Evolutionary conservation across 2,329 filamentous ascomycete species (phyloP).

Genomic region (Cladosporium austrohemisphaericum): DNA sequence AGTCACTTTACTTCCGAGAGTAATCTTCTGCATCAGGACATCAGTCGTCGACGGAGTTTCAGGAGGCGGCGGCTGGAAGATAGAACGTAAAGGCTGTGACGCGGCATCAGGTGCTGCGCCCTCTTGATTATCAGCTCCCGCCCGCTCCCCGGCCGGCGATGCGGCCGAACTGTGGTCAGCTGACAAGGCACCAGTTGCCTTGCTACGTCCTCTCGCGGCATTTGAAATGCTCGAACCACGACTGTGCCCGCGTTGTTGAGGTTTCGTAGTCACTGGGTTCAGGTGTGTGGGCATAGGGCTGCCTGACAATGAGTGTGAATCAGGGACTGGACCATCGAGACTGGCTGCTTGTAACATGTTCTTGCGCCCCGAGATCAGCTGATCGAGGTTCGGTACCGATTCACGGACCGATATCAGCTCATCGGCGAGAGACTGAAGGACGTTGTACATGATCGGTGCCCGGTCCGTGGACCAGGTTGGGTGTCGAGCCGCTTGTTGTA

Average conservation of each 20-base stretch:
- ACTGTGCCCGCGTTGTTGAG: constrained; percentile 18
- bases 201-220: constrained; percentile 18
- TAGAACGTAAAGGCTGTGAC: constrained; percentile 1
- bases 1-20: constrained; percentile 22
- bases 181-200: constrained; percentile 19
- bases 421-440: constrained; percentile 39
- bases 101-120: constrained; percentile 17
- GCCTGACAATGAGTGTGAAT: constrained; percentile 22
- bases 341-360: constrained; percentile 47
- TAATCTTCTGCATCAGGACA: constrained; percentile 31
- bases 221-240: constrained; percentile 24
- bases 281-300: constrained; percentile 18
- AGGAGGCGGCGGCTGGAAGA: constrained; percentile 34
- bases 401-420: constrained; percentile 43
- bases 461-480: constrained; percentile 35
- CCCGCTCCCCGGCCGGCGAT: constrained; percentile 11
- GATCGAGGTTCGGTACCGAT: constrained; percentile 46
- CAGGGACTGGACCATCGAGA: constrained; percentile 32
- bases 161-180: constrained; percentile 17
- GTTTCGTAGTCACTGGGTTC: background rate
- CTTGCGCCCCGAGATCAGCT: constrained; percentile 47
- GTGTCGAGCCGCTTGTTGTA: constrained; percentile 32
- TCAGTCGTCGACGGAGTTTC: constrained; percentile 34
- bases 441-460: constrained; percentile 40
- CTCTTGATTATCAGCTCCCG: constrained; percentile 1